Evolutionary conservation across 139 green algal genomes (phyloP).

Genomic region (Astrephomene gubernaculifera): DNA sequence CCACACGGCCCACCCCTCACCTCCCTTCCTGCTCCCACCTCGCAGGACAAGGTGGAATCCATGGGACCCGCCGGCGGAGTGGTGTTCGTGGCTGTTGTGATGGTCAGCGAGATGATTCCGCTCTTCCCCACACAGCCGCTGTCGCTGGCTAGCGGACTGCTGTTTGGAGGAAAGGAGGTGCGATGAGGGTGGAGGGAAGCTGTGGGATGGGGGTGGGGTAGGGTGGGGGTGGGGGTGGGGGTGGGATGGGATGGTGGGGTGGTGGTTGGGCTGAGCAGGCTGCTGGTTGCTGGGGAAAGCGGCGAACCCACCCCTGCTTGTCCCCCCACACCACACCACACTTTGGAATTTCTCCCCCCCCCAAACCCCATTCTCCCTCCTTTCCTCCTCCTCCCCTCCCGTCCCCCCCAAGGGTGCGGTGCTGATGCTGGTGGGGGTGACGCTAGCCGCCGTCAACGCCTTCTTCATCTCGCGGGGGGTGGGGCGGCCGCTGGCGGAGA

Average conservation of each 20-base stretch:
- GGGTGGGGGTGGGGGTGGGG: background rate
- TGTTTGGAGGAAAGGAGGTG: constrained; percentile 84
- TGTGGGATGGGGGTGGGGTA: constrained; percentile 1
- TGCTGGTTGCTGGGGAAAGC: no score
- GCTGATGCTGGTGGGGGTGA: constrained; percentile 64
- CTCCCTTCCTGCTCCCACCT: background rate
- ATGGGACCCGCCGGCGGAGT: constrained; percentile 74
- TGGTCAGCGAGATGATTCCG: constrained; percentile 83
- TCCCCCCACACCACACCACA: no score
- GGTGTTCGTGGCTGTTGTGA: constrained; percentile 74
- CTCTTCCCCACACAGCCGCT: constrained; percentile 90
- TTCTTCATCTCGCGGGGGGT: constrained; percentile 66
- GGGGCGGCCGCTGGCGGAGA: constrained; percentile 65
- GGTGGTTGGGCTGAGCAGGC: no score
- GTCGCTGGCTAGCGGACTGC: constrained; percentile 78
- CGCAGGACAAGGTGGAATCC: constrained; percentile 71
- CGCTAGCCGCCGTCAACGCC: constrained; percentile 65
- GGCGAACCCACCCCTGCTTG: no score
- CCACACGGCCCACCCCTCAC: background rate
- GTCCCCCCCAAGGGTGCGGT: constrained; percentile 57
- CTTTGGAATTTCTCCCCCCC: no score
- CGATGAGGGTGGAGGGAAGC: background rate
- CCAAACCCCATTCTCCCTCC: no score
- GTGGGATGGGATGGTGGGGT: background rate
- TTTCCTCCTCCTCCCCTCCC: background rate